Conservation (phyloP, 257 asterid genomes). For the Penstemon barbatus region DNA sequence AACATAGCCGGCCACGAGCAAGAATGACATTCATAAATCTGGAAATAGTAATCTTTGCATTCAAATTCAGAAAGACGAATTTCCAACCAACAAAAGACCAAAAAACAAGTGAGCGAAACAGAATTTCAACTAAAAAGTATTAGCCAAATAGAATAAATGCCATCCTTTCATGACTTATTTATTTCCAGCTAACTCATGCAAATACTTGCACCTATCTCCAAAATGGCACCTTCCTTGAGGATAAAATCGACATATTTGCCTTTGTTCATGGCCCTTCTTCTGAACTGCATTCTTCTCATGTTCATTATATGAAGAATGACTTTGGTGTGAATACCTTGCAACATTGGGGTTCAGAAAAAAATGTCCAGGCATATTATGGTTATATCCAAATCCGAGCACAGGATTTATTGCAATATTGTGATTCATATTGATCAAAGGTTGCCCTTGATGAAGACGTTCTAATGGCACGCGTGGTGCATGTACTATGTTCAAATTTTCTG, state of each 20-base stretch:
- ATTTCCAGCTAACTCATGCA: constrained; percentile 38
- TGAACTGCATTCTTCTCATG: constrained; percentile 23
- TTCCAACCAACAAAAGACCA: constrained; percentile 8
- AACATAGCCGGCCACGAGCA: too few relatives aligned
- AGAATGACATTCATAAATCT: too few relatives aligned
- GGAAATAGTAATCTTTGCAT: background rate
- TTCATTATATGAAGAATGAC: background rate
- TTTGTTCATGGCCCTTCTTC: constrained; percentile 24
- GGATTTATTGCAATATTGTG: constrained; percentile 12
- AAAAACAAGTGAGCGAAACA: too few relatives aligned
- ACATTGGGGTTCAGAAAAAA: constrained; percentile 10
- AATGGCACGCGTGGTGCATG: constrained; percentile 6
- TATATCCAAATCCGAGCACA: constrained; percentile 7
- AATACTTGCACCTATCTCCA: constrained; percentile 63
- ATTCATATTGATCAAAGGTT: constrained; percentile 39
- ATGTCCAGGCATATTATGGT: background rate
- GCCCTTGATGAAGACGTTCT: constrained; percentile 38
- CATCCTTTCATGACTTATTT: background rate
- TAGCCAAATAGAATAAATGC: background rate
- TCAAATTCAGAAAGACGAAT: constrained; percentile 4
- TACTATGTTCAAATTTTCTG: constrained; percentile 9
- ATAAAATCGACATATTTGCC: constrained; percentile 49
- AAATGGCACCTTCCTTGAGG: constrained; percentile 61
- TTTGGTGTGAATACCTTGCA: constrained; percentile 10
- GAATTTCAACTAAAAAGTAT: background rate